Base-by-base conservation (phyloP, 2,329 filamentous ascomycete genomes). In the Fusarium circinatum region DNA sequence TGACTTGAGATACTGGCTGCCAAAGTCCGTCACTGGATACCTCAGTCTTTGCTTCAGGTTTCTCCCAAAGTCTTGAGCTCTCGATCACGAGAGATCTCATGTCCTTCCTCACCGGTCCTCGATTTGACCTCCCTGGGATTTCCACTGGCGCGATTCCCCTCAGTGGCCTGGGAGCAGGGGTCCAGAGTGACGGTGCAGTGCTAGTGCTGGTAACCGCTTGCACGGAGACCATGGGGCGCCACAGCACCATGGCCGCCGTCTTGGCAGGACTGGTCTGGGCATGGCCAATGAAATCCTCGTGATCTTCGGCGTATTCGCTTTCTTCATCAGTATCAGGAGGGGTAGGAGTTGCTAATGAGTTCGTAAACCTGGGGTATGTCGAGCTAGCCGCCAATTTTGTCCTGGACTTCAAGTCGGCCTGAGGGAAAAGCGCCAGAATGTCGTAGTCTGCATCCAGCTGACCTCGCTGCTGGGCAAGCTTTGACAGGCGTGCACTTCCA, bases 281-380 rank as follows among this genome's bases (percentile, higher is more conserved):
- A 30, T 59, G 68, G 5, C 73, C 72, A 75, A 75, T 65, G 44
- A 73, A 57, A 39, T 39, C 45, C 47, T 73, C 68, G 38, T 61
- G 14, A 28, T 76, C 73, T 42, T 73, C 76, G 24, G 78, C 79
- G 68, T 84, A 82, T 39, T 81, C 81, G 69, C 73, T 74, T 51
- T 84, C 84, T 58, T 85, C 82, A 63, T 88, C 84, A 22, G 85
- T 88, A 60, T 89, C 87, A 13, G 87, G 86, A 56, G 88, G 88
- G 52, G 88, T 90, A 38, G 87, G 72, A 34, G 57, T 75, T 48
- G 45, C 70, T 45, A 73, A 56, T 17, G 62, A 62, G 30, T 57
- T 42, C 30, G 56, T 62, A 52, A 65, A 75, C 56, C 71, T 61
- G 72, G 72, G 65, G 73, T 67, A 73, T 39, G 48, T 42, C 34